A percentile compares a stretch with the other conserved stretches of the same genome.
phyloP scores from a whole-genome alignment of 352 stramenopile genomes.

The Paralagenidium karlingii region DNA sequence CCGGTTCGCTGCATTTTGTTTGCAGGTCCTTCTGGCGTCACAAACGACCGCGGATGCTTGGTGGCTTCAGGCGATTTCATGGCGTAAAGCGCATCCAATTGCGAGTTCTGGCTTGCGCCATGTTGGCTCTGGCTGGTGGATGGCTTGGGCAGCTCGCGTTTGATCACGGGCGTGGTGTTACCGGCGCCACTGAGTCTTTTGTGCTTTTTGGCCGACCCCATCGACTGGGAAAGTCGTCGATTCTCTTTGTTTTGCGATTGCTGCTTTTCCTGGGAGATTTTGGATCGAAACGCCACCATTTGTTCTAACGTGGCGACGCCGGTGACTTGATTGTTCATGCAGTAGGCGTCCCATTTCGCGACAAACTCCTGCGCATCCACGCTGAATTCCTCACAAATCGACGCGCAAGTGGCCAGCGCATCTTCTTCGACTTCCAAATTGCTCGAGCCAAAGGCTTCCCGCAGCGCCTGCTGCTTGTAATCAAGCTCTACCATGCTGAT shows the following conservation, averaged over 20 bases:
- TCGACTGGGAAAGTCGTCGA: too few species aligned
- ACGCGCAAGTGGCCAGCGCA: constrained; percentile 45
- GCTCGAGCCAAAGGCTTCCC: constrained; percentile 52
- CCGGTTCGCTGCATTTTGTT: constrained; percentile 48
- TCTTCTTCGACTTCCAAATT: constrained; percentile 66
- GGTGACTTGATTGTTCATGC: constrained; percentile 70
- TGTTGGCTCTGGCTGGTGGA: constrained; percentile 18
- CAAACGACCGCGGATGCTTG: constrained; percentile 56
- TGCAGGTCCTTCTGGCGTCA: constrained; percentile 31
- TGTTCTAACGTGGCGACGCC: constrained; percentile 39
- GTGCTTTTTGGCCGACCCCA: too few species aligned
- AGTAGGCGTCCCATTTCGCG: constrained; percentile 75
- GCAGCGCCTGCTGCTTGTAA: constrained; percentile 36
- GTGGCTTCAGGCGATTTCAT: constrained; percentile 59
- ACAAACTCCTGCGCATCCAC: constrained; percentile 66
- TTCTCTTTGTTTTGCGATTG: neutral
- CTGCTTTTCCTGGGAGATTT: constrained; percentile 40
- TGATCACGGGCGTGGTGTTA: constrained; percentile 37
- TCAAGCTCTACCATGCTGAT: too few species aligned
- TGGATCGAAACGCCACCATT: constrained; percentile 56
- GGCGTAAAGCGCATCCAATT: constrained; percentile 49
- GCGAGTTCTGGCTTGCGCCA: constrained; percentile 7
- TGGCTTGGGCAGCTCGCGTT: constrained; percentile 20
- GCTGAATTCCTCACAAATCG: constrained; percentile 62
- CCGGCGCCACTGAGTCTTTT: neutral